These are phyloP conservation scores for Penicillium malachiteum DNA, from an alignment of 495 filamentous ascomycete genomes.

Conservation along the genomic window DNA sequence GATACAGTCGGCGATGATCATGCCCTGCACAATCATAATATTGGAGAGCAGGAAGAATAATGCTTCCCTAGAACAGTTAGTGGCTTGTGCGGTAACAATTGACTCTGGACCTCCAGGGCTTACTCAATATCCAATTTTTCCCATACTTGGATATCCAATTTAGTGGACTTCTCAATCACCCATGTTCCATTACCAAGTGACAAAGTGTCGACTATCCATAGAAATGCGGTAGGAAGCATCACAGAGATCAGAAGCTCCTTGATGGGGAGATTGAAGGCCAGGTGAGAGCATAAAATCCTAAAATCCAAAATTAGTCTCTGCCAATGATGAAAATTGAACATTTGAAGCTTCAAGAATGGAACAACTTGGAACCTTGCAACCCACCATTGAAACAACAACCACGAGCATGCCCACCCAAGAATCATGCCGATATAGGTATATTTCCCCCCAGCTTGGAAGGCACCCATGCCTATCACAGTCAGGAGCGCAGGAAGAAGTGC, in stretches of 20 bases:
- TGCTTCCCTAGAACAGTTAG: conserved; percentile 30
- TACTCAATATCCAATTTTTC: conserved; percentile 66
- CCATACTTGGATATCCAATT: conserved; percentile 57
- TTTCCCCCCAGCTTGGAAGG: background rate
- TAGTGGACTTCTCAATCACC: conserved; percentile 62
- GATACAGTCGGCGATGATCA: conserved; percentile 62
- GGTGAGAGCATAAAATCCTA: conserved; percentile 14
- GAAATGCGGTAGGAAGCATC: conserved; percentile 58
- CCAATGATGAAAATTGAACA: no score
- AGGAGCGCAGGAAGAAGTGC: background rate
- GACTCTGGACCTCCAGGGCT: background rate
- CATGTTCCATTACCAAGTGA: conserved; percentile 62
- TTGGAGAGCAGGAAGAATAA: conserved; percentile 68
- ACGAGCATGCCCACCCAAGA: conserved; percentile 62
- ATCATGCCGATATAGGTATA: conserved; percentile 61
- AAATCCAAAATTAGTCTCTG: no score
- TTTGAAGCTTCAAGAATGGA: no score
- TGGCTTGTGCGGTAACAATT: background rate
- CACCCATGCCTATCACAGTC: background rate
- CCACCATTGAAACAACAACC: conserved; percentile 61
- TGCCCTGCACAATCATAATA: conserved; percentile 61
- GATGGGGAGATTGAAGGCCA: conserved; percentile 54
- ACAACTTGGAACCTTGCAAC: no score
- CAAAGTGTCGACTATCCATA: conserved; percentile 66
- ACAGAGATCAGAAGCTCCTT: conserved; percentile 54